Conservation (phyloP, 2,329 filamentous ascomycete genomes). For the Penicillium sp. region DNA sequence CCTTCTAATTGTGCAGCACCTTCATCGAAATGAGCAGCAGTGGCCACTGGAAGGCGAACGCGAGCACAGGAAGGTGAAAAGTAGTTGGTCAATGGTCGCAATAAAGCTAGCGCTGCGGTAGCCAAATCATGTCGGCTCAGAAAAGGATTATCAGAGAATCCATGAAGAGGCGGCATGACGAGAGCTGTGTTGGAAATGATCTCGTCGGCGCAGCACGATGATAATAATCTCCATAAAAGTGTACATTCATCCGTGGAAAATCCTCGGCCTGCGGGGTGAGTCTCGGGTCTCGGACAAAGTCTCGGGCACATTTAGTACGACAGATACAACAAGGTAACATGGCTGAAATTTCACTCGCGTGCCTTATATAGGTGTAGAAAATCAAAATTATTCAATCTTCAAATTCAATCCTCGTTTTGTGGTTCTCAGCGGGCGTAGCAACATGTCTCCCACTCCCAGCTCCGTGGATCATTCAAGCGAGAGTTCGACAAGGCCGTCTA, state of each 20-base stretch:
- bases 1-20: conserved; percentile 34
- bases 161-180: conserved; percentile 17
- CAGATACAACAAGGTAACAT: background rate
- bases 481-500: background rate
- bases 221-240: background rate
- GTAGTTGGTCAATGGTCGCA: conserved; percentile 14
- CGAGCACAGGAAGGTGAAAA: conserved; percentile 16
- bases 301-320: background rate
- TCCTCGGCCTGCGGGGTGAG: background rate
- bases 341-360: background rate
- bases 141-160: conserved; percentile 23
- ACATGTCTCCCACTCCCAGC: background rate
- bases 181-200: background rate
- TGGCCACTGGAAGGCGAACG: conserved; percentile 20
- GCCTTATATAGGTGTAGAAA: background rate
- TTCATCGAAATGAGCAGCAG: conserved; percentile 24
- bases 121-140: conserved; percentile 12
- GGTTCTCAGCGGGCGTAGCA: background rate
- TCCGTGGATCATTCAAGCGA: background rate
- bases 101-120: conserved; percentile 16
- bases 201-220: background rate
- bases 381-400: background rate
- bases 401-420: background rate
- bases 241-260: background rate
- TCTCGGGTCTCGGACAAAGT: background rate